These are phyloP conservation scores for Entomortierella beljakovae DNA, from an alignment of 192 early-diverging fungal species.

Conservation along the genomic window DNA sequence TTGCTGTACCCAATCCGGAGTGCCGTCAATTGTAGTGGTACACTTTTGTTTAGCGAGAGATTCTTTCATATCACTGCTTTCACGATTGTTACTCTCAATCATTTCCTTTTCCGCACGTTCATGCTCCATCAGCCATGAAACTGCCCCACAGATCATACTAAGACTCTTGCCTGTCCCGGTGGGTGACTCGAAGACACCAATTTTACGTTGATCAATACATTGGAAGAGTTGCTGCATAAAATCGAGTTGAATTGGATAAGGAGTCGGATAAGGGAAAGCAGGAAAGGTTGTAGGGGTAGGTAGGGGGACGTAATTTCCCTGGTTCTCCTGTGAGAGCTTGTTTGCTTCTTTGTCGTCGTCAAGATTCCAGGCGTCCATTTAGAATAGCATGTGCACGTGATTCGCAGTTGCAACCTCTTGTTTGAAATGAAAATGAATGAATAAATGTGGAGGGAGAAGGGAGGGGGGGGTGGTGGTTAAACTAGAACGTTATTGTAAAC, in stretches of 20 bases:
- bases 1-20: slow-evolving; percentile 57
- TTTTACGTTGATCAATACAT: slow-evolving; percentile 71
- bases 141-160: slow-evolving; percentile 85
- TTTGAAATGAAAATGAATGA: no score
- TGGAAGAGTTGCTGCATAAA: slow-evolving; percentile 85
- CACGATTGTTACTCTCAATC: slow-evolving; percentile 1
- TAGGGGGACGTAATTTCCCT: slow-evolving; percentile 11
- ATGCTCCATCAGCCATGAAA: slow-evolving; percentile 83
- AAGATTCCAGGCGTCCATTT: neutral
- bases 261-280: slow-evolving; percentile 51
- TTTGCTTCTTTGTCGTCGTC: neutral
- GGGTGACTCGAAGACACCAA: slow-evolving; percentile 92
- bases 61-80: neutral
- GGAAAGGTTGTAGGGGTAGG: slow-evolving; percentile 32
- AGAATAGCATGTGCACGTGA: neutral
- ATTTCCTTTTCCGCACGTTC: slow-evolving; percentile 28
- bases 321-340: no score
- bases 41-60: neutral
- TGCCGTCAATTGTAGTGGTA: slow-evolving; percentile 7
- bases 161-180: slow-evolving; percentile 96
- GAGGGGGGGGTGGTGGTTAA: no score
- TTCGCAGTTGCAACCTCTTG: no score
- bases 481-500: no score
- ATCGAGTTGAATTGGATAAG: slow-evolving; percentile 80
- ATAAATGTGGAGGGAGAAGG: no score